Conservation (phyloP, 176 grass and related monocot species). For the Rhipidocladum racemiflorum region DNA sequence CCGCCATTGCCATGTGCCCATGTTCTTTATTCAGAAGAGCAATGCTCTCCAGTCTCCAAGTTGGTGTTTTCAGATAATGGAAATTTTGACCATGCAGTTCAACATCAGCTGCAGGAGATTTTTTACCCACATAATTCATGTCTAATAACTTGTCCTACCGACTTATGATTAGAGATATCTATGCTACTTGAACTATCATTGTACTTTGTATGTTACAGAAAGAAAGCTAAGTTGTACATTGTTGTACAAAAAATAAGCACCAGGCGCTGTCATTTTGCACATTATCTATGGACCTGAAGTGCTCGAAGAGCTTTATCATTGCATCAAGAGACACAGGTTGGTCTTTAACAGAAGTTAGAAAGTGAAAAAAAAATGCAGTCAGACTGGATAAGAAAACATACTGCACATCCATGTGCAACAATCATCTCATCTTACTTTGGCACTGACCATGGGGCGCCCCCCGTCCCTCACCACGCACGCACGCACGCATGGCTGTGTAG, state of each 20-base stretch:
- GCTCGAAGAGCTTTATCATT: background rate
- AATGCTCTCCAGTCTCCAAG: background rate
- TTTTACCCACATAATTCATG: background rate
- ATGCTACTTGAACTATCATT: background rate
- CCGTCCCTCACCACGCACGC: too few relatives aligned
- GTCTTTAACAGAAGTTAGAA: background rate
- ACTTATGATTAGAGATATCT: background rate
- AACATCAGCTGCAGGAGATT: background rate
- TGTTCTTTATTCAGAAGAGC: background rate
- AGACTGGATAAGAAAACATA: background rate
- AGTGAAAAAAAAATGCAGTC: background rate
- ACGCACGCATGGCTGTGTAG: too few relatives aligned
- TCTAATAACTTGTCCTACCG: background rate
- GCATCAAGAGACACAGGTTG: background rate
- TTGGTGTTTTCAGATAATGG: background rate
- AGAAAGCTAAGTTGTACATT: background rate
- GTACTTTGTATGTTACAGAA: background rate
- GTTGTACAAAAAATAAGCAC: background rate
- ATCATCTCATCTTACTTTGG: background rate
- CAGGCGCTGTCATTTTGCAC: background rate
- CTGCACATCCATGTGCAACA: constrained; percentile 11
- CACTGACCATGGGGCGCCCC: too few relatives aligned
- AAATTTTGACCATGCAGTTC: background rate
- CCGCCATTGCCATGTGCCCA: background rate
- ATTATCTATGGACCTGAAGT: background rate